Evolutionary conservation across 2,329 filamentous ascomycete species (phyloP), one percentile per base, ranked within the genome.

Genomic region (Penicillium sp.): DNA sequence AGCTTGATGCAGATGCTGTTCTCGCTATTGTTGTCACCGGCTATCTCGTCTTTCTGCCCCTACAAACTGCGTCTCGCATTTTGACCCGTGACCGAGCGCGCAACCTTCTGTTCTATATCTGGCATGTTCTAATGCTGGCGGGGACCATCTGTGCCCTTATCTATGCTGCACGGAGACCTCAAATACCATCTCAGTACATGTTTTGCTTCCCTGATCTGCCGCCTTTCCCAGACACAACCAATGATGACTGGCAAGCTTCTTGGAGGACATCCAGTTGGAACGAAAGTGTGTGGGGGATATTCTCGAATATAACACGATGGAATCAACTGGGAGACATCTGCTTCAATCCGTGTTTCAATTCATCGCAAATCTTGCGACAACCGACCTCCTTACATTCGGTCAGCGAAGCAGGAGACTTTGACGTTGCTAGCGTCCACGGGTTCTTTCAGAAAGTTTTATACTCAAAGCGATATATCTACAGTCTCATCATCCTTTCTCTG

Each of bases 291-390:
- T 68, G 63, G 64, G 19, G 18, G 2, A 59, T 58, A 8, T 68
- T 68, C 36, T 56, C 53, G 0, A 63, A 66, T 25, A 33, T 33
- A 3, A 51, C 56, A 2, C 39, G 27, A 8, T 63, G 57, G 50
- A 42, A 48, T 3, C 50, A 59, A 4, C 38, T 67, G 0, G 56
- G 57, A 11, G 57, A 63, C n/a, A 53, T 64, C 8, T 68, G 65
- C 49, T 66, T 55, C 41, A 64, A 68, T n/a, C 64, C 65, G 3
- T 68, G 65, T 35, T 67, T 68, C 47, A 65, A 65, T 28, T 53
- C 61, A 1, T 60, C 40, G 2, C 64, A 67, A 33, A 51, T 62
- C 9, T 50, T 67, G 9, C 61, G 65, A 10, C 52, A 64, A 30
- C 33, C 46, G 16, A 48, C 46, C 2, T 50, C 54, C 0, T 49